Base-by-base conservation (phyloP, 2,329 filamentous ascomycete genomes). In the Cytospora schulzeri region DNA sequence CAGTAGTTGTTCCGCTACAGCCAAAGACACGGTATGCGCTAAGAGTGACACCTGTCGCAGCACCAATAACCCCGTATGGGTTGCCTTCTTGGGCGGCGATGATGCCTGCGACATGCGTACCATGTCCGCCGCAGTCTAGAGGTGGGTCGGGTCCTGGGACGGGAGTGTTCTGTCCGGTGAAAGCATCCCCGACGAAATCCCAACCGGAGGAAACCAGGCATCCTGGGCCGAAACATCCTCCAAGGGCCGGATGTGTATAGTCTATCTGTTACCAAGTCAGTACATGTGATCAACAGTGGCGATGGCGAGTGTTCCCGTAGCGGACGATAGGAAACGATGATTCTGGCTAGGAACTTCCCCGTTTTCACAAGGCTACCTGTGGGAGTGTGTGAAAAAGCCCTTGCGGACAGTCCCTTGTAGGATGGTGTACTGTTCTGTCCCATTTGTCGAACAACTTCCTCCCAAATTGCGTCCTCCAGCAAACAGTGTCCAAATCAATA, bases 221-320 rank as follows among this genome's bases (percentile, higher is more conserved):
- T 15, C 80, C 84, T 1, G 78, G 70, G 2, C 87, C 88, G 70
- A 88, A 89, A 70, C 87, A 87, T 55, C 85, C 86, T 41, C 88
- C 88, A 0, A 90, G 80, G 31, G 85, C 84, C 1, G 86, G 84
- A 69, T 90, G 87, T 0, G 76, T 80, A 70, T 88, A 89, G 71
- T 90, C 87, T 56, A 88, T 76, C 81, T 83, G 52, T 12, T 7
- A 31, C 58, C 12, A 2, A 33, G 67, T 72, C 57, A 73, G 70
- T 58, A 33, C 28, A 22, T 26, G n/a, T 5, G 11, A 6, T 8
- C 19, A 7, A 2, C 31, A 57, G 19, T 31, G 9, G 29, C 29
- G 4, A 31, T 9, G 29, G 9, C 4, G 4, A 31, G 29, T 31
- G 4, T 4, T 31, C 29, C n/a, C n/a, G n/a, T n/a, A n/a, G n/a